A percentile compares a stretch with the other conserved stretches of the same genome.
These are phyloP conservation scores for Cantharellus anzutake DNA, from an alignment of 768 basidiomycete species.

Conservation along the genomic window DNA sequence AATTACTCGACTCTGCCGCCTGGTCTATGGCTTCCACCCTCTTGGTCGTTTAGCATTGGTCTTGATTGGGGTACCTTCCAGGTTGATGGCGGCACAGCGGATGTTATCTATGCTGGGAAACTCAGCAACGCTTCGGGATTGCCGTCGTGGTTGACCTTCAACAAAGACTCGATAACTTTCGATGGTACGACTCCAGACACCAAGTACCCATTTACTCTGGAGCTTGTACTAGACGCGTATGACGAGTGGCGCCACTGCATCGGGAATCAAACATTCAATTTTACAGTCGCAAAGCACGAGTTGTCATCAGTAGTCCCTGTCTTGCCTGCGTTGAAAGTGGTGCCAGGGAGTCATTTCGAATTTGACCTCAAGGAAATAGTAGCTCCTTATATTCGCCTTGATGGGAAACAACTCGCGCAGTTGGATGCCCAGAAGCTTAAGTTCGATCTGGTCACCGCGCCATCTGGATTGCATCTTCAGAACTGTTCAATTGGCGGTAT, in stretches of 20 bases:
- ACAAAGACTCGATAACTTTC: slow-evolving; percentile 4
- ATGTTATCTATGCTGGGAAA: slow-evolving; percentile 4
- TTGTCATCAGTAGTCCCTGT: not conserved
- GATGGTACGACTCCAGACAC: slow-evolving; percentile 1
- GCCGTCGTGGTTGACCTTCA: slow-evolving; percentile 5
- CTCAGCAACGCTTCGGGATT: slow-evolving; percentile 1
- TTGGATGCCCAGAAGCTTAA: not conserved
- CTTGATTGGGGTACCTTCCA: slow-evolving; percentile 1
- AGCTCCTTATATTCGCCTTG: not conserved
- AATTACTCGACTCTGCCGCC: not conserved
- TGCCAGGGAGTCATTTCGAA: not conserved
- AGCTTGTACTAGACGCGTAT: not conserved
- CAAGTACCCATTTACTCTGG: not conserved
- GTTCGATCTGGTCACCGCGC: not conserved
- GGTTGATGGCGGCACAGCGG: not conserved
- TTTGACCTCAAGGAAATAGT: not conserved
- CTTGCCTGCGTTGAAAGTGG: not conserved
- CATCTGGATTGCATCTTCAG: not conserved
- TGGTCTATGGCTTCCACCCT: slow-evolving; percentile 1
- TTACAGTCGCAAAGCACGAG: not conserved
- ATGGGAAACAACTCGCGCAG: not conserved
- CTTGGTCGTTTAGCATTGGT: slow-evolving; percentile 8
- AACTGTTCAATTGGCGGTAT: not conserved
- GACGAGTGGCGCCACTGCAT: not conserved
- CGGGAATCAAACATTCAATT: not conserved